Percentiles rank a stretch among this genome's conserved stretches.
Evolutionary conservation across 257 asterid genomes (phyloP).

Genomic region (Jasminum sambac): DNA sequence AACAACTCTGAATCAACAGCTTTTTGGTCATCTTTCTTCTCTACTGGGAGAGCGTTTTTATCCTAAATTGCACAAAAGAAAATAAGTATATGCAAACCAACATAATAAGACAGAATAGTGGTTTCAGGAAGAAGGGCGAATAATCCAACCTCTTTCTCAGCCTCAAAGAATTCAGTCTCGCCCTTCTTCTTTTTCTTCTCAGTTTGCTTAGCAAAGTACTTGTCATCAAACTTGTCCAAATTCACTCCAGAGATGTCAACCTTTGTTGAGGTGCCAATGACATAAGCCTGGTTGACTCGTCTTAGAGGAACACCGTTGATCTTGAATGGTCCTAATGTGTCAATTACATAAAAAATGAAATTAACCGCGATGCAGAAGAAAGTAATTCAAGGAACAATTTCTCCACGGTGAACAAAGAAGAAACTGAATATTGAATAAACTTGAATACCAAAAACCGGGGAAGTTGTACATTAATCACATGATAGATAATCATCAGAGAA

Average conservation of each 20-base stretch:
- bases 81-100: slow-evolving; percentile 7
- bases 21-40: slow-evolving; percentile 43
- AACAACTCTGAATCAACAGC: slow-evolving; percentile 27
- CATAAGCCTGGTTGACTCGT: slow-evolving; percentile 52
- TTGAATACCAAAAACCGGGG: background rate
- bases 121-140: background rate
- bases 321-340: slow-evolving; percentile 47
- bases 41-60: slow-evolving; percentile 32
- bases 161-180: slow-evolving; percentile 41
- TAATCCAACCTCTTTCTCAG: slow-evolving; percentile 39
- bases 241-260: slow-evolving; percentile 42
- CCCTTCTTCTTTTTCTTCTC: slow-evolving; percentile 43
- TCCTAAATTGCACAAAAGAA: slow-evolving; percentile 22
- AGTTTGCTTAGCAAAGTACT: slow-evolving; percentile 41
- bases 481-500: background rate
- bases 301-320: slow-evolving; percentile 51
- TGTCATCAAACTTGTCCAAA: slow-evolving; percentile 40
- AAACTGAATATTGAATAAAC: background rate
- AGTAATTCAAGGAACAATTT: background rate
- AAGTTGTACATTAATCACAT: background rate
- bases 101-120: background rate
- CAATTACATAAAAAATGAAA: background rate
- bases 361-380: background rate
- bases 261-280: slow-evolving; percentile 47
- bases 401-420: background rate